A percentile compares a stretch with the other conserved stretches of the same genome.
Conservation (phyloP, 2,329 filamentous ascomycete species). For the Botryotinia narcissicola region DNA sequence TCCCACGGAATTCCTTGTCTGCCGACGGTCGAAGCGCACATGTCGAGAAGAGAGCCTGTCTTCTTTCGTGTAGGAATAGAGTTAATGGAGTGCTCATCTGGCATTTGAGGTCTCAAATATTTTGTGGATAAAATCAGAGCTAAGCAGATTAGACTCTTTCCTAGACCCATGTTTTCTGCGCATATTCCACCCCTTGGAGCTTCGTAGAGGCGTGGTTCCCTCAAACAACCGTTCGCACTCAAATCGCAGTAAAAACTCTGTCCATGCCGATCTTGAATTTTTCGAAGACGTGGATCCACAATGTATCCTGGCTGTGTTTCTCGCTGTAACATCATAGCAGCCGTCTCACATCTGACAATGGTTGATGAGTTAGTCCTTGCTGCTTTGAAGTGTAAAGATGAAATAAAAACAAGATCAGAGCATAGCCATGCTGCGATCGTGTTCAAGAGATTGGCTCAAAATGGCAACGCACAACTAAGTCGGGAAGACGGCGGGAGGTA, state of each 20-base stretch:
- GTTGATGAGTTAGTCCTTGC: not conserved
- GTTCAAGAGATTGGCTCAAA: not conserved
- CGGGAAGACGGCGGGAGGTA: rapidly evolving
- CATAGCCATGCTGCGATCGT: not conserved
- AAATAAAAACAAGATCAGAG: not conserved
- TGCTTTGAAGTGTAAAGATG: not conserved
- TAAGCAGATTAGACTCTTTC: constrained; percentile 87
- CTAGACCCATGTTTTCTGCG: constrained; percentile 76
- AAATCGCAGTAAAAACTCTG: constrained; percentile 67
- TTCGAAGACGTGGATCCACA: constrained; percentile 71
- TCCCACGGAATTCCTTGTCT: constrained; percentile 70
- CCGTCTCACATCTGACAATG: constrained; percentile 56
- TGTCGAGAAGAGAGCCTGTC: constrained; percentile 66
- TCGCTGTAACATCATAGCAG: constrained; percentile 79
- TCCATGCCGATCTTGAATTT: constrained; percentile 58
- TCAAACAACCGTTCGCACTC: constrained; percentile 59
- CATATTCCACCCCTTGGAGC: constrained; percentile 72
- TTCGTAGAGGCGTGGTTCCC: constrained; percentile 71
- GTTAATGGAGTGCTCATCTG: constrained; percentile 55
- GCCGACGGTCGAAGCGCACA: constrained; percentile 70
- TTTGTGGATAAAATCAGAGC: constrained; percentile 73
- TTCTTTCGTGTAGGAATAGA: constrained; percentile 43
- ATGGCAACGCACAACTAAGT: not conserved
- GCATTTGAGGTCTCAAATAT: constrained; percentile 63
- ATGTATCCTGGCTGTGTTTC: constrained; percentile 64